Evolutionary conservation across 305 asterid genomes (phyloP).

Genomic region (Withania somnifera): DNA sequence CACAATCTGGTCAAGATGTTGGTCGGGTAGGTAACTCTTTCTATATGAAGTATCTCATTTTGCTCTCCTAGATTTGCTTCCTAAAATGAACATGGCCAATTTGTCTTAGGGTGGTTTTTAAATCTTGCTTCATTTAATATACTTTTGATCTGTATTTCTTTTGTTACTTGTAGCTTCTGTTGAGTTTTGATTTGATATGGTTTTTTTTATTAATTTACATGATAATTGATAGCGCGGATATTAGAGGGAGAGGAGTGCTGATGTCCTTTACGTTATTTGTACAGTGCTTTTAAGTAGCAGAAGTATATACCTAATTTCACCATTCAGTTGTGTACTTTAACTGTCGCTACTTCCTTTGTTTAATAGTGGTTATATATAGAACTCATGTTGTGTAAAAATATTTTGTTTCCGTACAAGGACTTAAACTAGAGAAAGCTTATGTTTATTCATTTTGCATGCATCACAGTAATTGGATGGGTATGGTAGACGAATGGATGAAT

Average conservation of each 20-base stretch:
- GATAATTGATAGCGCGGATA: background rate
- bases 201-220: background rate
- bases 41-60: background rate
- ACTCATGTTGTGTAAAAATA: background rate
- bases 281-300: background rate
- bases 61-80: background rate
- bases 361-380: background rate
- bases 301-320: too few species aligned
- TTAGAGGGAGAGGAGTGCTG: background rate
- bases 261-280: background rate
- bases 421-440: background rate
- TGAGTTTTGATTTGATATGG: background rate
- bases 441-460: constrained; percentile 7
- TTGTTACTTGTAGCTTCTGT: background rate
- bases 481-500: constrained; percentile 55
- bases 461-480: constrained; percentile 63
- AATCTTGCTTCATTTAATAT: background rate
- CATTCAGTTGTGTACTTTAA: background rate
- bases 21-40: constrained; percentile 18
- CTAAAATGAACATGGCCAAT: background rate
- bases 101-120: background rate
- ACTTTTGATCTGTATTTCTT: background rate
- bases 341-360: background rate
- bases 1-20: constrained; percentile 18
- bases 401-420: background rate